Conservation (phyloP, 2,329 filamentous ascomycete species). For the Calonectria multiphialidica region DNA sequence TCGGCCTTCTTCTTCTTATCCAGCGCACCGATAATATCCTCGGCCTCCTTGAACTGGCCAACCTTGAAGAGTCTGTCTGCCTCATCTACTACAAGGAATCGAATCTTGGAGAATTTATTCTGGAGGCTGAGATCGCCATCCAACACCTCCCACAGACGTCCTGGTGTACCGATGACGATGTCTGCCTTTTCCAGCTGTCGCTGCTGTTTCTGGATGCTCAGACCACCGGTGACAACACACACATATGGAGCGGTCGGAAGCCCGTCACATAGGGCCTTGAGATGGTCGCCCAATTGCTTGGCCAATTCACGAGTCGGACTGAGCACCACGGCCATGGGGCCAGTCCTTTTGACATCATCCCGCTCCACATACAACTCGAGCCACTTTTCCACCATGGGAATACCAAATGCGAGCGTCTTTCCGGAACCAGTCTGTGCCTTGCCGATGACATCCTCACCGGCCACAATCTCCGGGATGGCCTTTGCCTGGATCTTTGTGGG, state of each 20-base stretch:
- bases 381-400: slow-evolving; percentile 91
- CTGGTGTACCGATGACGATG: slow-evolving; percentile 93
- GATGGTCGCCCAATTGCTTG: slow-evolving; percentile 88
- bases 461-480: slow-evolving; percentile 84
- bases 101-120: slow-evolving; percentile 76
- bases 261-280: slow-evolving; percentile 78
- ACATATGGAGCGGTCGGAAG: slow-evolving; percentile 75
- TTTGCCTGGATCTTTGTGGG: slow-evolving; percentile 86
- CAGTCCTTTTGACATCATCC: slow-evolving; percentile 44
- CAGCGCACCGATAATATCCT: slow-evolving; percentile 86
- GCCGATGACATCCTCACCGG: slow-evolving; percentile 91
- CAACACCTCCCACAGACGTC: slow-evolving; percentile 93
- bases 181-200: slow-evolving; percentile 86
- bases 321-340: slow-evolving; percentile 82
- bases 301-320: slow-evolving; percentile 95
- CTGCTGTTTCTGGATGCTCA: slow-evolving; percentile 96
- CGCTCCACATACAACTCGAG: slow-evolving; percentile 62
- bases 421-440: slow-evolving; percentile 97
- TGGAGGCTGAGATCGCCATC: slow-evolving; percentile 79
- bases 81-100: slow-evolving; percentile 92
- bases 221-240: slow-evolving; percentile 90
- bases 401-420: slow-evolving; percentile 94
- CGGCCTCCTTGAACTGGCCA: slow-evolving; percentile 94
- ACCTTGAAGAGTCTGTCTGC: slow-evolving; percentile 92
- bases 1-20: slow-evolving; percentile 75